A percentile compares a stretch with the other conserved stretches of the same genome.
Conservation (phyloP, 2,329 filamentous ascomycete genomes). For the Microdochium nivale region DNA sequence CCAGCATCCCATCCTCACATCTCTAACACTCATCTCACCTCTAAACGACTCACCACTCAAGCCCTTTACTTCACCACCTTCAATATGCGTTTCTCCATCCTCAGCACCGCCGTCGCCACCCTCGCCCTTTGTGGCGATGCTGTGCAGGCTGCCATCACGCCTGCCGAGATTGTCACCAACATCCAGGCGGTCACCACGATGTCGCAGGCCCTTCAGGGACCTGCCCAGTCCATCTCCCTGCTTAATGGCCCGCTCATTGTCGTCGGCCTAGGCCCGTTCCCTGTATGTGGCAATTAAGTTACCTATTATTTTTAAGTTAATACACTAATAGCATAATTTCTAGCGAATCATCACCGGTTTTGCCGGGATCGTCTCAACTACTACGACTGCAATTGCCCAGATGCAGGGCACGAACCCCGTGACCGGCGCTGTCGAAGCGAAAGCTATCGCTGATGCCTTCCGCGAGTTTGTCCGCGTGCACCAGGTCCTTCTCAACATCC, state of each 20-base stretch:
- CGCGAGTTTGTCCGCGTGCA: slow-evolving; percentile 20
- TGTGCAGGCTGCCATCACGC: slow-evolving; percentile 5
- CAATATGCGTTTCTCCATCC: slow-evolving; percentile 9
- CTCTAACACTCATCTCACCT: neutral
- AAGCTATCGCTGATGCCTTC: slow-evolving; percentile 17
- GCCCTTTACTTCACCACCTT: neutral
- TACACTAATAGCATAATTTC: neutral
- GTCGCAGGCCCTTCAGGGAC: slow-evolving; percentile 14
- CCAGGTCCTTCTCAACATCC: slow-evolving; percentile 21
- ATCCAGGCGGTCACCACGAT: slow-evolving; percentile 14
- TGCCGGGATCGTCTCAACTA: slow-evolving; percentile 16
- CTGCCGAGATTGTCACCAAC: slow-evolving; percentile 11
- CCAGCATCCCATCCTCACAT: no score
- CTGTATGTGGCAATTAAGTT: slow-evolving; percentile 16
- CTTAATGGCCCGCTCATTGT: slow-evolving; percentile 15
- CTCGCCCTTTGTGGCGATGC: slow-evolving; percentile 9
- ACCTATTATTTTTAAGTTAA: no score
- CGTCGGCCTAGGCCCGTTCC: slow-evolving; percentile 19
- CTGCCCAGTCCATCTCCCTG: slow-evolving; percentile 16
- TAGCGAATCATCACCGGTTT: slow-evolving; percentile 18
- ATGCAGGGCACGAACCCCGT: slow-evolving; percentile 10
- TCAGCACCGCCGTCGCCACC: slow-evolving; percentile 7
- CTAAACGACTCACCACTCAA: neutral
- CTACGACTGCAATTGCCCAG: slow-evolving; percentile 4
- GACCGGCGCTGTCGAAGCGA: slow-evolving; percentile 4